Percentiles rank a stretch among this genome's conserved stretches.
Conservation (phyloP, 768 basidiomycete genomes). For the Pleurotus platypus region DNA sequence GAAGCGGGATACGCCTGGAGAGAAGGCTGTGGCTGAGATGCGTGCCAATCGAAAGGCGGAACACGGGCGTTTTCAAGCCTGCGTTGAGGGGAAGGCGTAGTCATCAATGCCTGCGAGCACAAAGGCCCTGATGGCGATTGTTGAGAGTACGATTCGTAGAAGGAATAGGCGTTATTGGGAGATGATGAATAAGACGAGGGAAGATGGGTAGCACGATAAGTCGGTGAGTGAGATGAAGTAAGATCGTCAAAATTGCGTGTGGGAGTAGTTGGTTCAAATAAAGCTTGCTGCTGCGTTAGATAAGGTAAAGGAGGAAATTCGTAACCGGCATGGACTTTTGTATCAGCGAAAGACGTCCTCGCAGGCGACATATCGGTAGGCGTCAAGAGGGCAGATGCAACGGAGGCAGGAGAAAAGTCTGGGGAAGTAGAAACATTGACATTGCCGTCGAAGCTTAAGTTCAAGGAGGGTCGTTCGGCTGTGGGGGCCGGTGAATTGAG, state of each 20-base stretch:
- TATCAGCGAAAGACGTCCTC: conserved; percentile 45
- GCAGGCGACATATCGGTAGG: conserved; percentile 74
- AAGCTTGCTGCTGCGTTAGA: conserved; percentile 41
- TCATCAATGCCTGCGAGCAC: conserved; percentile 25
- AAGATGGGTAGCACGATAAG: conserved; percentile 20
- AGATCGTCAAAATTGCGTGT: conserved; percentile 17
- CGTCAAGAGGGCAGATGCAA: conserved; percentile 66
- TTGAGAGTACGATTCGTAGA: conserved; percentile 55
- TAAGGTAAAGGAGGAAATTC: conserved; percentile 37
- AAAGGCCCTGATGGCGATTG: conserved; percentile 31
- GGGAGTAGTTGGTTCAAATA: conserved; percentile 32
- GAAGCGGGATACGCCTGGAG: conserved; percentile 14
- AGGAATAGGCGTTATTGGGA: conserved; percentile 29
- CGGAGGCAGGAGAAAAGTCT: conserved; percentile 72
- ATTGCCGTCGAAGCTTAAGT: conserved; percentile 34
- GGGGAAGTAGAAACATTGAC: conserved; percentile 48
- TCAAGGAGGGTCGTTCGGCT: conserved; percentile 38
- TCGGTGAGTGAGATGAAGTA: conserved; percentile 13
- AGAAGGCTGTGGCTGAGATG: conserved; percentile 21
- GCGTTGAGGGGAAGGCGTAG: conserved; percentile 23
- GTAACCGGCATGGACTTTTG: conserved; percentile 50
- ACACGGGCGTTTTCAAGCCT: conserved; percentile 23
- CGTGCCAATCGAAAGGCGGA: conserved; percentile 34
- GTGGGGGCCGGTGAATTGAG: conserved; percentile 70
- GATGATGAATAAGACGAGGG: conserved; percentile 21